Conservation (phyloP, 257 asterid species). For the Lycium barbarum region DNA sequence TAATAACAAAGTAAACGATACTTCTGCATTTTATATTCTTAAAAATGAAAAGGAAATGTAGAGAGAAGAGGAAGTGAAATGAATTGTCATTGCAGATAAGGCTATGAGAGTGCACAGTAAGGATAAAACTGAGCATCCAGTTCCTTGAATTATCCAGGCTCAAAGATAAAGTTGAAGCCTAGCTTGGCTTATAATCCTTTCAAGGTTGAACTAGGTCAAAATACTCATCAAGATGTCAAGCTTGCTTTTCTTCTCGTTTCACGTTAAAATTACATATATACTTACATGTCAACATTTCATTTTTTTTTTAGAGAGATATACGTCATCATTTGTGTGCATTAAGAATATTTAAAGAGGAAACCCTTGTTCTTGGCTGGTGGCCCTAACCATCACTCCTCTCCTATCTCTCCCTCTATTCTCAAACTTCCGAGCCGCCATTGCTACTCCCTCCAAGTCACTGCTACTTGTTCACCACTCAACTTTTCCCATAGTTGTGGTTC, state of each 20-base stretch:
- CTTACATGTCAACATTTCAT: not conserved
- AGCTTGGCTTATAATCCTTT: not conserved
- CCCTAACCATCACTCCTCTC: not conserved
- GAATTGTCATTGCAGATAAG: constrained; percentile 9
- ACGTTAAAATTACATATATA: not conserved
- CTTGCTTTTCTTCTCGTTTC: not conserved
- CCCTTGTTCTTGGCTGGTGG: not conserved
- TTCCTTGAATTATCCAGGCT: not conserved
- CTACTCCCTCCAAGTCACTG: constrained; percentile 12
- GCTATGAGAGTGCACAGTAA: not conserved
- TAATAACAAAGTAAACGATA: not conserved
- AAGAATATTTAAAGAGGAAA: constrained; percentile 1
- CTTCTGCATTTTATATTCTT: not conserved
- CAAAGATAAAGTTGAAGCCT: not conserved
- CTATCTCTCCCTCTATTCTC: constrained; percentile 7
- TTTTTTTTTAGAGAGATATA: not conserved
- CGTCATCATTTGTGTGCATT: not conserved
- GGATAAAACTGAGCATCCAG: constrained; percentile 3
- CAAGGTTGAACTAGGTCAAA: not conserved
- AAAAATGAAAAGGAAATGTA: not conserved
- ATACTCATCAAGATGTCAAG: constrained; percentile 5
- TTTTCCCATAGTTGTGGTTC: not conserved
- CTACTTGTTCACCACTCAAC: constrained; percentile 3
- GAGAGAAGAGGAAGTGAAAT: constrained; percentile 18
- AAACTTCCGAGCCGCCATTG: not conserved